Percentiles rank a stretch among this genome's conserved stretches.
Conservation (phyloP, 768 basidiomycete genomes). For the Suillus subluteus region DNA sequence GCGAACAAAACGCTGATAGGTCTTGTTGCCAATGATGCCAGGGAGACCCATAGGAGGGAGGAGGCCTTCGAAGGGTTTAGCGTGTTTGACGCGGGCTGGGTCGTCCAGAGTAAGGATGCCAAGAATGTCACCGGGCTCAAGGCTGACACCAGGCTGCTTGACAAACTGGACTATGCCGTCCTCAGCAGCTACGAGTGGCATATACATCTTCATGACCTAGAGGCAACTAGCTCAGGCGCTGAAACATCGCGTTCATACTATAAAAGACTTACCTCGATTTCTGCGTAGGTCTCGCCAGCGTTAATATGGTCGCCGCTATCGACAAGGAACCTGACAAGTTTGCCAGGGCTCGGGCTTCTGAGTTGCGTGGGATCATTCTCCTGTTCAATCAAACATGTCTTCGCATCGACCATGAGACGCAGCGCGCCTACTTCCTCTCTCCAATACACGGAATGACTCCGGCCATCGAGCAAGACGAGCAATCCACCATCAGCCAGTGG, state of each 20-base stretch:
- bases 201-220: constrained; percentile 99
- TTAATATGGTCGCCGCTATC: constrained; percentile 98
- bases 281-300: constrained; percentile 96
- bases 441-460: constrained; percentile 98
- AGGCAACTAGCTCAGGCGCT: constrained; percentile 8
- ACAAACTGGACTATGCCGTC: constrained; percentile 94
- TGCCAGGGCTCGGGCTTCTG: constrained; percentile 94
- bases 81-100: constrained; percentile 94
- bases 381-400: constrained; percentile 98
- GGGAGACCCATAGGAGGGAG: constrained; percentile 88
- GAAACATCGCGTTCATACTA: neutral
- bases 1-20: constrained; percentile 81
- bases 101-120: constrained; percentile 97
- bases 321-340: constrained; percentile 91
- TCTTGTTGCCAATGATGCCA: constrained; percentile 83
- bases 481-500: constrained; percentile 95
- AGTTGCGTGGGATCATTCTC: constrained; percentile 99
- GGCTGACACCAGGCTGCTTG: constrained; percentile 96
- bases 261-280: constrained; percentile 77
- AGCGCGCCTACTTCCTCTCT: constrained; percentile 96
- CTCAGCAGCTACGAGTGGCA: constrained; percentile 94
- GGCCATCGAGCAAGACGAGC: constrained; percentile 87
- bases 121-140: constrained; percentile 96
- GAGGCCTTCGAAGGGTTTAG: constrained; percentile 96
- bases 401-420: constrained; percentile 91